Conservation (phyloP, 2,329 filamentous ascomycete genomes). For the Akanthomyces uredinophilus region DNA sequence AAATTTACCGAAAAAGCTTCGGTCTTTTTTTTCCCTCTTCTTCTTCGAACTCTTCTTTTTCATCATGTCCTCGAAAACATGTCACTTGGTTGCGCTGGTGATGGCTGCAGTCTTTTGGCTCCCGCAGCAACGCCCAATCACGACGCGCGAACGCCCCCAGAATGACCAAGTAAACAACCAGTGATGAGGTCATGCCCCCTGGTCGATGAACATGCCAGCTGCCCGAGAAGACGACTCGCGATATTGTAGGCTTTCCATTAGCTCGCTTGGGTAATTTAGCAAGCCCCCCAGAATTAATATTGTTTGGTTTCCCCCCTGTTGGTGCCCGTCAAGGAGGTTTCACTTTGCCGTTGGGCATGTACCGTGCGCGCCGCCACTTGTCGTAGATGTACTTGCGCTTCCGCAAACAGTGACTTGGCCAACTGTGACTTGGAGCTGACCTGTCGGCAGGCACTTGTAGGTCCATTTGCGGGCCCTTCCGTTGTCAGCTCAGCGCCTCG, state of each 20-base stretch:
- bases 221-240: too few species aligned
- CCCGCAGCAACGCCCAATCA: slow-evolving; percentile 4
- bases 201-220: not conserved
- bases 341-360: not conserved
- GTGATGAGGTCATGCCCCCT: slow-evolving; percentile 13
- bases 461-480: not conserved
- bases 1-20: not conserved
- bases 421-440: not conserved
- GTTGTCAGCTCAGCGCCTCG: slow-evolving; percentile 6
- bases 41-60: not conserved
- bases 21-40: not conserved
- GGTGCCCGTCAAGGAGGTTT: not conserved
- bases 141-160: not conserved
- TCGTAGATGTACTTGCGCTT: not conserved
- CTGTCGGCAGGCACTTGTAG: not conserved
- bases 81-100: not conserved
- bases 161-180: slow-evolving; percentile 6
- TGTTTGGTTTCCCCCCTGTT: not conserved
- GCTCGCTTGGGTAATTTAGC: not conserved
- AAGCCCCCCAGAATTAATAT: not conserved
- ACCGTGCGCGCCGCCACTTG: not conserved
- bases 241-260: not conserved
- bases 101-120: not conserved
- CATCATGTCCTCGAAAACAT: not conserved
- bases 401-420: not conserved